Base-by-base conservation (phyloP, 495 filamentous ascomycete species). In the Daldinia vernicosa region DNA sequence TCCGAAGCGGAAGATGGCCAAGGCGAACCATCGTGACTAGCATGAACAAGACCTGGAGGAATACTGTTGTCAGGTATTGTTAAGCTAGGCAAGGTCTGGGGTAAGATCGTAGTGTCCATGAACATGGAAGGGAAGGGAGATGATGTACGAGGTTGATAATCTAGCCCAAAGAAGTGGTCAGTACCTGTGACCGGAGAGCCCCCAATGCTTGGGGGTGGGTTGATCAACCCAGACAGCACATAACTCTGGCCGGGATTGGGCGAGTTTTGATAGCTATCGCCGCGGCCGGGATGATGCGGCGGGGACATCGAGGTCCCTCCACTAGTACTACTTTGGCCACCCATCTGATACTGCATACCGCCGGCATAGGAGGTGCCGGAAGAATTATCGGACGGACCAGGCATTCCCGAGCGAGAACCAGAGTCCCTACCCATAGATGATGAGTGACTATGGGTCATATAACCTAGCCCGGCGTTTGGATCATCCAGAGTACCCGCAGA, bases 1-100 rank as follows among this genome's bases (percentile, higher is more conserved):
- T 83, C 82, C 24, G 82, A 81, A 51, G 80, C 75, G 7, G 85
- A 84, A 35, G 84, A 85, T 3, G 81, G 75, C 78, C 80, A 83
- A 17, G 82, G 79, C 2, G 84, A 85, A 35, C 74, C 78, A n/a
- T 82, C 80, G 40, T 79, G 78, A 37, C 70, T 66, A 63, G 66
- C 33, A 65, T 66, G 65, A 32, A 77, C 62, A 55, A 74, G 74
- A 69, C 74, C 75, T 72, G 71, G 71, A 73, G 52, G 60, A 64
- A 75, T 30, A 66, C 30, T 76, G 62, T 60, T 74, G 68, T 76
- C 74, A 74, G 75, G 75, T 71, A 77, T 77, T 39, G 70, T 75
- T 63, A 77, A 75, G 60, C 40, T 72, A 70, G 67, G 75, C n/a
- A 75, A 37, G 3, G 57, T 45, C 43, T 56, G 60, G 55, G 66